Base-by-base conservation (phyloP, 2,329 filamentous ascomycete species). In the Calonectria honghensis region DNA sequence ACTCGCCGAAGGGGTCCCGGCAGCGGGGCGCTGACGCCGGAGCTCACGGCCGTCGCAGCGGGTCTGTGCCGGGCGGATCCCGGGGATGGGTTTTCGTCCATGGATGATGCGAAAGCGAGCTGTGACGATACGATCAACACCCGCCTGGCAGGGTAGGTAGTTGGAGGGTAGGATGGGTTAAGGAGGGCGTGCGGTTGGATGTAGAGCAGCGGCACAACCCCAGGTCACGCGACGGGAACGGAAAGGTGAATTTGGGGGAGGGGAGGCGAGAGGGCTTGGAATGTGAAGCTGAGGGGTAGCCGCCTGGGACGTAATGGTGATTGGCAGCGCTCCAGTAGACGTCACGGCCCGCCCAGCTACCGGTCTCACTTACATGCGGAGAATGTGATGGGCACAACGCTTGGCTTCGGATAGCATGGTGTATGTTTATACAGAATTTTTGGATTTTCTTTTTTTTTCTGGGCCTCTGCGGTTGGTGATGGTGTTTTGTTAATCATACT, bases 11-110 rank as follows among this genome's bases (percentile, higher is more conserved):
- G 51, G 31, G 54, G 50, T 16, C 50, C 72, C 66, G 84, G 71
- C 29, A 74, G 79, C 77, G 79, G 79, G 74, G 76, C 74, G 73
- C 51, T 77, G 75, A 74, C 59, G 35, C 67, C 78, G 79, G 77
- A 75, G 73, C 77, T 79, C 27, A 35, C 50, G 27, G 61, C 61
- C 45, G 69, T 37, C 37, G 61, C 52, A 35, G 72, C 72, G 68
- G 63, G 68, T 57, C 68, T 71, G 35, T 72, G 72, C 72, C 68
- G 79, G 75, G 72, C 69, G 39, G 54, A 66, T 41, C 61, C 68
- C 64, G 70, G 73, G 48, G 65, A 74, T 52, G 73, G 76, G 64
- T 75, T 77, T 27, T 79, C 79, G 27, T 79, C 76, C 73, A 72
- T 74, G 76, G 73, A 51, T 52, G 27, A 39, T 48, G 45, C 45